phyloP scores from a whole-genome alignment of 768 basidiomycete species.

The Boletus reticuloceps region DNA sequence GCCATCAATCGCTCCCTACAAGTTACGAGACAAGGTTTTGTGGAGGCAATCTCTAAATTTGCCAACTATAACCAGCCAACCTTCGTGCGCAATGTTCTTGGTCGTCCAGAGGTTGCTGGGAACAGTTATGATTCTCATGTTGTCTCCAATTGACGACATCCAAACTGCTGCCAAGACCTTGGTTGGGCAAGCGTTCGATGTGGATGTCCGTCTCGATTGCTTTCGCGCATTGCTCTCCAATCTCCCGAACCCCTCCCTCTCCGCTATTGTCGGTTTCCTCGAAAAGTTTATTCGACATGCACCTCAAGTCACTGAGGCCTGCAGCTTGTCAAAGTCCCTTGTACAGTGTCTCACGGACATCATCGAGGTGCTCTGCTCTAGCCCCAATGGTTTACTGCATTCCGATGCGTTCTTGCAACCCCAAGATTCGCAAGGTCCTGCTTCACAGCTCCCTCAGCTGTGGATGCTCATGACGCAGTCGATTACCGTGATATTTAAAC shows the following conservation, averaged over 20 bases:
- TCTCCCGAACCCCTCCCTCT: conserved; percentile 60
- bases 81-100: conserved; percentile 54
- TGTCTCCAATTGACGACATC: conserved; percentile 79
- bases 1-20: conserved; percentile 61
- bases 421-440: conserved; percentile 43
- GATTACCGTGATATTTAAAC: conserved; percentile 80
- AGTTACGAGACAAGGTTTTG: conserved; percentile 59
- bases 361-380: conserved; percentile 81
- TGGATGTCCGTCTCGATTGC: conserved; percentile 86
- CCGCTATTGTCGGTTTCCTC: conserved; percentile 71
- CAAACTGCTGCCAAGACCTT: conserved; percentile 75
- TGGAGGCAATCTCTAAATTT: conserved; percentile 58
- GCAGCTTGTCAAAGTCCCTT: conserved; percentile 82
- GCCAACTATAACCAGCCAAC: conserved; percentile 57
- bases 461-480: conserved; percentile 84
- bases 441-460: conserved; percentile 58
- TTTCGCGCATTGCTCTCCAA: conserved; percentile 75
- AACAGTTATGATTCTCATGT: conserved; percentile 63
- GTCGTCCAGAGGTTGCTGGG: conserved; percentile 52
- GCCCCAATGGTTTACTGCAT: conserved; percentile 68
- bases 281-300: conserved; percentile 63
- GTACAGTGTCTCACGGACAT: conserved; percentile 93
- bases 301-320: conserved; percentile 73
- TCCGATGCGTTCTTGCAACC: conserved; percentile 48
- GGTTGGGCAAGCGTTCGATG: conserved; percentile 84